These are phyloP conservation scores for Phaeosphaeriaceae sp. DNA, from an alignment of 2,329 filamentous ascomycete genomes.

Conservation along the genomic window DNA sequence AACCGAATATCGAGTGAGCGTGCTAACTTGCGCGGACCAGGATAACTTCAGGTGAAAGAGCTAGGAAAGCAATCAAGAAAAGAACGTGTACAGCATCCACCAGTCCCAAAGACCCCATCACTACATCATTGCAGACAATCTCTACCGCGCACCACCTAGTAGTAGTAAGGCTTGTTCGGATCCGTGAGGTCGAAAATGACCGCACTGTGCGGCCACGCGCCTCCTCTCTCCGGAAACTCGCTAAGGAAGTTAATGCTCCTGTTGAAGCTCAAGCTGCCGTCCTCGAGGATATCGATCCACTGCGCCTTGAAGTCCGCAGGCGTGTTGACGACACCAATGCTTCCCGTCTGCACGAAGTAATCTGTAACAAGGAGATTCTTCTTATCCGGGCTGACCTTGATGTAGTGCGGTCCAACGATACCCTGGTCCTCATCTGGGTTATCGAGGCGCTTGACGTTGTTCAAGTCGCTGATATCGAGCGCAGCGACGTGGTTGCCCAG, in stretches of 20 bases:
- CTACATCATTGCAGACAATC: neutral
- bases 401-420: constrained; percentile 68
- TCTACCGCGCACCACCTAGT: neutral
- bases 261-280: constrained; percentile 58
- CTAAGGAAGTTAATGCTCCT: constrained; percentile 65
- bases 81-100: neutral
- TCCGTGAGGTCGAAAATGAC: constrained; percentile 67
- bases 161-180: constrained; percentile 26
- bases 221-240: constrained; percentile 62
- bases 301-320: constrained; percentile 68
- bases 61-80: neutral
- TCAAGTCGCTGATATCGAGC: constrained; percentile 68
- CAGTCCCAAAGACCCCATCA: neutral
- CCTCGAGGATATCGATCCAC: constrained; percentile 63
- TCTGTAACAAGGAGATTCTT: constrained; percentile 71
- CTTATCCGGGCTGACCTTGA: constrained; percentile 71
- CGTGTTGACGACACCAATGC: constrained; percentile 68
- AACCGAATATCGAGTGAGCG: constrained; percentile 19
- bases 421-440: constrained; percentile 66
- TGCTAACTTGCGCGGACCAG: neutral
- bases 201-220: constrained; percentile 64
- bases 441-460: constrained; percentile 68
- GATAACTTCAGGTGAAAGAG: neutral
- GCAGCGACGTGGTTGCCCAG: constrained; percentile 69
- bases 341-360: constrained; percentile 70